Base-by-base conservation (phyloP, 1,139 yeast species). In the Candida sp. region DNA sequence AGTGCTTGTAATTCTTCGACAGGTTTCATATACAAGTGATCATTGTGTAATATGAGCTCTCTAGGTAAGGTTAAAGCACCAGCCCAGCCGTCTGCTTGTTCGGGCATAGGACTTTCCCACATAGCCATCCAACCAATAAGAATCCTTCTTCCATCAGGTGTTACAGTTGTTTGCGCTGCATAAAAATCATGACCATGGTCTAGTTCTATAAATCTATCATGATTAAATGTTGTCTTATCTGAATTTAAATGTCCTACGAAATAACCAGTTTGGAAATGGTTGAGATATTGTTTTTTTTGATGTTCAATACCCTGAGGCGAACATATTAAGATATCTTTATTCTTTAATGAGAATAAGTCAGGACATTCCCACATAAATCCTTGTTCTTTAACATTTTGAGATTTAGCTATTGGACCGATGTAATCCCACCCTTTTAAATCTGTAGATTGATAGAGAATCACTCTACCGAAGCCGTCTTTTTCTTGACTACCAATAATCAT, bases 281-380 rank as follows among this genome's bases (percentile, higher is more conserved):
- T n/a, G n/a, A n/a, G n/a, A n/a, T n/a, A n/a, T n/a, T n/a, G n/a
- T n/a, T n/a, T n/a, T 49, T 68, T 62, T 21, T 61, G 64, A 23
- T 54, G 53, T 5, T 68, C 62, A 11, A 73, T 73, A 27, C 73
- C 73, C 8, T 47, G 44, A 9, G 72, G 72, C 19, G 68, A 60
- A 15, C 66, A 23, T 41, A 64, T 51, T 56, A 67, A 44, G 9
- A 67, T 67, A 15, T 54, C 55, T 21, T 60, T 45, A 36, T 63
- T 56, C n/a, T n/a, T n/a, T n/a, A n/a, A n/a, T n/a, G n/a, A n/a
- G 30, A 58, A 57, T 33, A 67, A 47, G 32, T 65, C 66, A 2
- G 72, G 72, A 45, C 70, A 64, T 50, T 67, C 73, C 47, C 67
- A 68, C 47, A 68, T 72, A 49, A 49, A 63, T 2, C 73, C 73